Conservation (phyloP, 1,139 yeast genomes). For the Diutina rugosa region DNA sequence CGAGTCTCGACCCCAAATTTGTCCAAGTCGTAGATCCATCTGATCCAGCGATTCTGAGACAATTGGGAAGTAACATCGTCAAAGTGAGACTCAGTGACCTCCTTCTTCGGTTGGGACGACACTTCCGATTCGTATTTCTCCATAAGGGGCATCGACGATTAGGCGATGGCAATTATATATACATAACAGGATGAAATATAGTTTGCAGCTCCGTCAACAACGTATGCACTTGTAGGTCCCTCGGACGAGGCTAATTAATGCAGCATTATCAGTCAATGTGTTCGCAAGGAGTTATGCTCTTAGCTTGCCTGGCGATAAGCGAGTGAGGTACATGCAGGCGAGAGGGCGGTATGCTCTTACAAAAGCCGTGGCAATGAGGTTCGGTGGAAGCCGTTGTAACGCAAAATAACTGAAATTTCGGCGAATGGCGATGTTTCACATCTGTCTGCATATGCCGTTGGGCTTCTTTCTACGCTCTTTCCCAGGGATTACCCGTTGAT, state of each 20-base stretch:
- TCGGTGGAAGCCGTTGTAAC: not conserved
- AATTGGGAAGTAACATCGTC: not conserved
- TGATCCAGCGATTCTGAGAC: not conserved
- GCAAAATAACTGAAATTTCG: not conserved
- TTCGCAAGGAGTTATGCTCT: not conserved
- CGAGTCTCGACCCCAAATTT: conserved; percentile 17
- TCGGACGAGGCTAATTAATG: not conserved
- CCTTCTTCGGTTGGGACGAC: not conserved
- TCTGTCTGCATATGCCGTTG: not conserved
- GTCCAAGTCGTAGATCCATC: conserved; percentile 12
- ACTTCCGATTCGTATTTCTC: not conserved
- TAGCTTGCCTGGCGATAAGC: not conserved
- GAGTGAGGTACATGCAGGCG: not conserved
- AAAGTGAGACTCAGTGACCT: not conserved
- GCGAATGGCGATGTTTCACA: not conserved
- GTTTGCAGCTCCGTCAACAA: not conserved
- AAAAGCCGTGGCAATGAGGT: not conserved
- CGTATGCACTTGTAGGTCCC: not conserved
- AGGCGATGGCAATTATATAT: not conserved
- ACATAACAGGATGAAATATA: not conserved
- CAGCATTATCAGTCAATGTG: not conserved
- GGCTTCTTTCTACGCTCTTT: not conserved
- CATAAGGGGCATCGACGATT: not conserved
- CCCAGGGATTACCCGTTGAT: too few relatives aligned
- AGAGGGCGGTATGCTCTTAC: not conserved